Evolutionary conservation across 352 stramenopile genomes (phyloP), one percentile per base, ranked within the genome.

Genomic region (Phytophthora constricta): DNA sequence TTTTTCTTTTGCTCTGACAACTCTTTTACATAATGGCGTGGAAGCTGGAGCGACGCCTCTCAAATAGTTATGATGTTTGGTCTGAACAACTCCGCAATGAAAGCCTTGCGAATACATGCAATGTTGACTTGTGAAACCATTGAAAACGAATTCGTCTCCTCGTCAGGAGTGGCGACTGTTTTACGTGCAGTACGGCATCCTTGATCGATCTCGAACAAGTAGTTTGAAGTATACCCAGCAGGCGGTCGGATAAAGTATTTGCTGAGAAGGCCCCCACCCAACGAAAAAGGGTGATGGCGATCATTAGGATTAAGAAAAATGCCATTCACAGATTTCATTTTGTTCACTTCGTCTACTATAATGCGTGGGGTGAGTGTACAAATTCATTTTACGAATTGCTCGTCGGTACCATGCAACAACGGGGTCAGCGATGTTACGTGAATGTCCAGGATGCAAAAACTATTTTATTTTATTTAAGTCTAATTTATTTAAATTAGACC

Each of bases 251-350:
- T 45, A 13, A 45, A 45, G 17, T 20, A 45, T 20, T 45, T 45
- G 37, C 16, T 45, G 37, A 45, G 17, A 45, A 7, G 37, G 4
- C 5, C 37, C 16, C 37, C 37, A 45, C 9, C 17, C 37, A 5
- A 20, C 17, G 37, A 45, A 45, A 45, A 45, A 45, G 37, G 37
- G n/a, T n/a, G n/a, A n/a, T n/a, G n/a, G n/a, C n/a, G n/a, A n/a
- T n/a, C n/a, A n/a, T n/a, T n/a, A n/a, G n/a, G n/a, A n/a, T n/a
- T n/a, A n/a, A n/a, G n/a, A n/a, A n/a, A n/a, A n/a, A n/a, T n/a
- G n/a, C n/a, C n/a, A n/a, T n/a, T n/a, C n/a, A n/a, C n/a, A n/a
- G n/a, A n/a, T n/a, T n/a, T n/a, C n/a, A n/a, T n/a, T n/a, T n/a
- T n/a, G n/a, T n/a, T n/a, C n/a, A n/a, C n/a, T n/a, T n/a, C n/a